phyloP scores from a whole-genome alignment of 2,329 filamentous ascomycete species.

The Calonectria henricotiae region DNA sequence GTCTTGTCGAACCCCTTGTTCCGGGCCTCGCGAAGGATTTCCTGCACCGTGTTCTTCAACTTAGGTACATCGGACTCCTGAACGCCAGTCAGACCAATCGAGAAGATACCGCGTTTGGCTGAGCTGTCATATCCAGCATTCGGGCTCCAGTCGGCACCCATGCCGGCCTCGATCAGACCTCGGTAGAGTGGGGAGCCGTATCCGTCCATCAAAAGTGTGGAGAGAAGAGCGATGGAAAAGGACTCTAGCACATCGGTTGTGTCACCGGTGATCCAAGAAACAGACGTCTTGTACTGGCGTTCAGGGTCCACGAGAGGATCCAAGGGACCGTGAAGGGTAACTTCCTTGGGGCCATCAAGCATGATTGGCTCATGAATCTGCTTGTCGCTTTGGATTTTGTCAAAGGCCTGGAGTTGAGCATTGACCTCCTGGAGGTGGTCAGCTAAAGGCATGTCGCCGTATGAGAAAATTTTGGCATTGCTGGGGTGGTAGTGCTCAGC shows the following conservation, averaged over 20 bases:
- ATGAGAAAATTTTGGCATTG: slow-evolving; percentile 96
- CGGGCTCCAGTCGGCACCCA: slow-evolving; percentile 94
- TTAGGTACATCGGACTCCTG: slow-evolving; percentile 84
- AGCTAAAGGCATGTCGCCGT: slow-evolving; percentile 90
- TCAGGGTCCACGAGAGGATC: slow-evolving; percentile 90
- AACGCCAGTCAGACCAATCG: slow-evolving; percentile 92
- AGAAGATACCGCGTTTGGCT: slow-evolving; percentile 86
- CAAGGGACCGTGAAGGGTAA: slow-evolving; percentile 84
- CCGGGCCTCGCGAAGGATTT: slow-evolving; percentile 79
- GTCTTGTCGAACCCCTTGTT: slow-evolving; percentile 87
- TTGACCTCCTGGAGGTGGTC: slow-evolving; percentile 88
- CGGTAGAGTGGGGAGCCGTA: slow-evolving; percentile 96
- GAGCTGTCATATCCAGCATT: slow-evolving; percentile 93
- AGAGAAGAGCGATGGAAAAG: slow-evolving; percentile 87
- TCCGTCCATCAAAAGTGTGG: slow-evolving; percentile 89
- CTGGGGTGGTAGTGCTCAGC: slow-evolving; percentile 96
- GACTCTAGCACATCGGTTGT: slow-evolving; percentile 88
- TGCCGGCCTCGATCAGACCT: slow-evolving; percentile 88
- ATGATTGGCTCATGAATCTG: slow-evolving; percentile 85
- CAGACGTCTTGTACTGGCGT: slow-evolving; percentile 93
- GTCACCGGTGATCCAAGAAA: slow-evolving; percentile 93
- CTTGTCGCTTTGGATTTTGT: slow-evolving; percentile 78
- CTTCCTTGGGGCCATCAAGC: slow-evolving; percentile 78
- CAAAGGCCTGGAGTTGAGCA: slow-evolving; percentile 81
- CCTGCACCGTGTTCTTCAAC: slow-evolving; percentile 82